Evolutionary conservation across 192 early-diverging fungal genomes (phyloP).

Genomic region (Paraglomus brasilianum): DNA sequence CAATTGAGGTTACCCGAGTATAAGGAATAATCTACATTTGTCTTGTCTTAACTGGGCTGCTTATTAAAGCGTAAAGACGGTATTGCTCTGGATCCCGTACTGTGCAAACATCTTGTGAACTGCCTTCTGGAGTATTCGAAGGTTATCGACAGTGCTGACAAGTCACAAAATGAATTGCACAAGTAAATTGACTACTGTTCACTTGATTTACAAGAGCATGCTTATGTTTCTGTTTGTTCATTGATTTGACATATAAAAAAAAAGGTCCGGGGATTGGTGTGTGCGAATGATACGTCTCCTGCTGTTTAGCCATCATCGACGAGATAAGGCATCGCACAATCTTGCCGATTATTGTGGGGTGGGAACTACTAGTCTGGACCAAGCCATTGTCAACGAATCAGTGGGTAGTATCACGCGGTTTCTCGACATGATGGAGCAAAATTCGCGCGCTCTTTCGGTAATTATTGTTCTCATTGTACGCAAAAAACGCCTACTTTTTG

Average conservation of each 20-base stretch:
- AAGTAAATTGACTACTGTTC: too few relatives aligned
- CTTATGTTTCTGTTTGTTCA: neutral
- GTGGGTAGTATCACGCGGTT: slow-evolving; percentile 1
- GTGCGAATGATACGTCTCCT: neutral
- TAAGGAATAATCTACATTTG: too few relatives aligned
- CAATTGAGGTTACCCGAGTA: too few relatives aligned
- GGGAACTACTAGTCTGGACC: neutral
- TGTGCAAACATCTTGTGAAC: slow-evolving; percentile 8
- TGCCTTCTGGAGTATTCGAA: slow-evolving; percentile 26
- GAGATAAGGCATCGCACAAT: neutral
- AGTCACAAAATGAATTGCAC: too few relatives aligned
- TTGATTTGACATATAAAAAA: neutral
- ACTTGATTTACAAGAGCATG: too few relatives aligned
- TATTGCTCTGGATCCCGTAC: neutral
- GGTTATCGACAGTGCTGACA: too few relatives aligned
- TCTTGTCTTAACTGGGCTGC: too few relatives aligned
- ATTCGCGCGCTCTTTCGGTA: slow-evolving; percentile 1
- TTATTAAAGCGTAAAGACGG: slow-evolving; percentile 9
- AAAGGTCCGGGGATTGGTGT: slow-evolving; percentile 19
- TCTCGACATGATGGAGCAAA: neutral
- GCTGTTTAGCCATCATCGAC: neutral
- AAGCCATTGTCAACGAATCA: neutral
- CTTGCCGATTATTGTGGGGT: slow-evolving; percentile 1
- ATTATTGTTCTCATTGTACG: neutral
- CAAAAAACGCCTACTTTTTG: too few relatives aligned